These are phyloP conservation scores for Colletotrichum salicis DNA, from an alignment of 2,329 filamentous ascomycete genomes.

Conservation along the genomic window DNA sequence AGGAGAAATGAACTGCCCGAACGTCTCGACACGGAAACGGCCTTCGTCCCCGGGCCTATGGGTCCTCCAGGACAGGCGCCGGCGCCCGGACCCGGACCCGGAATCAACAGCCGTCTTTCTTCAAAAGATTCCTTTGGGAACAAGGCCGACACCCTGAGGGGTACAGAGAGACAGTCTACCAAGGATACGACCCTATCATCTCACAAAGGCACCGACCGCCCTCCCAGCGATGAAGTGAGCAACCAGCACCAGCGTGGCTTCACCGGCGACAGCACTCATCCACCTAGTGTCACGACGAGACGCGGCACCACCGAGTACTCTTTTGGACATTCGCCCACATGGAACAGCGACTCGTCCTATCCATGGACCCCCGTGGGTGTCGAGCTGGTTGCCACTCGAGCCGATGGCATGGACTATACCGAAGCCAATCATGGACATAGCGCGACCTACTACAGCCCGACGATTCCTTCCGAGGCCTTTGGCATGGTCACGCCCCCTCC, in stretches of 20 bases:
- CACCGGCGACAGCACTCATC: constrained; percentile 20
- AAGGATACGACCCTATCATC: constrained; percentile 19
- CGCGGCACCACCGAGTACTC: constrained; percentile 30
- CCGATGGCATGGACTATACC: constrained; percentile 35
- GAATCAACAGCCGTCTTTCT: constrained; percentile 21
- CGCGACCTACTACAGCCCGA: constrained; percentile 55
- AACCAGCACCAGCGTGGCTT: constrained; percentile 23
- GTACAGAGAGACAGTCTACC: constrained; percentile 19
- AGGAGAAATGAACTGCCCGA: constrained; percentile 38
- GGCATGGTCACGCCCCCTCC: constrained; percentile 48
- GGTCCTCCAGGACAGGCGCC: constrained; percentile 45
- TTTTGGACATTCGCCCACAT: constrained; percentile 26
- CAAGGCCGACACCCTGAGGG: constrained; percentile 22
- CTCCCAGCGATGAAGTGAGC: constrained; percentile 6
- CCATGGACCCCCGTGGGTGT: constrained; percentile 31
- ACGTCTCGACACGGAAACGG: constrained; percentile 45
- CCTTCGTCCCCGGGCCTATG: constrained; percentile 36
- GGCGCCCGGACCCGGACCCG: constrained; percentile 23
- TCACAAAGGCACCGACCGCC: constrained; percentile 21
- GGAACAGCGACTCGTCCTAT: constrained; percentile 33
- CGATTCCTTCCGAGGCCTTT: constrained; percentile 53
- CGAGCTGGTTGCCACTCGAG: constrained; percentile 34
- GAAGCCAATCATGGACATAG: constrained; percentile 40
- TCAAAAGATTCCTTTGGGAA: constrained; percentile 25
- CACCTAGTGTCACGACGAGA: constrained; percentile 24